These are phyloP conservation scores for Candida berthetii DNA, from an alignment of 805 yeast genomes.

Conservation along the genomic window DNA sequence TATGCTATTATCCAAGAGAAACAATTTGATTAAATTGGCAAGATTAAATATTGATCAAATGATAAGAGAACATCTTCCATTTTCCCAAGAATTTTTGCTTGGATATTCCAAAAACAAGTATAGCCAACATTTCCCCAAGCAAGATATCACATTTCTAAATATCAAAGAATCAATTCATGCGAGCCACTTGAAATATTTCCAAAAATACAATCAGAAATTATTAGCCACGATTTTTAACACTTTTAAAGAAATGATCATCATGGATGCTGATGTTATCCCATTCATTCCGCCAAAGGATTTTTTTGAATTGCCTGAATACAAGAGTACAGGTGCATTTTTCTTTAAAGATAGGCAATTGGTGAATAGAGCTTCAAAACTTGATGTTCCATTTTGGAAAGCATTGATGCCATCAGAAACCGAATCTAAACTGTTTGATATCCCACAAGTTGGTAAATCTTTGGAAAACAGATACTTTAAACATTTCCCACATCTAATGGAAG, in stretches of 20 bases:
- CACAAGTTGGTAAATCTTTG: background rate
- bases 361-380: constrained; percentile 3
- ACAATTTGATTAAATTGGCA: constrained; percentile 8
- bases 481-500: constrained; percentile 21
- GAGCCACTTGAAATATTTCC: constrained; percentile 13
- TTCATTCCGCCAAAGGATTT: constrained; percentile 29
- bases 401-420: constrained; percentile 7
- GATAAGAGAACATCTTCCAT: background rate
- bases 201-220: constrained; percentile 37
- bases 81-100: background rate
- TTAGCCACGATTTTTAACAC: constrained; percentile 49
- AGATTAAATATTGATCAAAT: constrained; percentile 3
- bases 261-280: constrained; percentile 51
- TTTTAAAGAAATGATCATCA: constrained; percentile 41
- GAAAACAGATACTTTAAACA: constrained; percentile 8
- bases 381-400: background rate
- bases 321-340: constrained; percentile 31
- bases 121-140: constrained; percentile 6
- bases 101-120: background rate
- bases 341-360: constrained; percentile 32
- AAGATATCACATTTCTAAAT: constrained; percentile 22
- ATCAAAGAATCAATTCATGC: constrained; percentile 4
- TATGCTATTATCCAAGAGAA: constrained; percentile 5
- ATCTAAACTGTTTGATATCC: constrained; percentile 1
- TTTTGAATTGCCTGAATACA: constrained; percentile 27